A percentile compares a stretch with the other conserved stretches of the same genome.
Conservation (phyloP, 352 stramenopile genomes). For the Phytophthora multivora region DNA sequence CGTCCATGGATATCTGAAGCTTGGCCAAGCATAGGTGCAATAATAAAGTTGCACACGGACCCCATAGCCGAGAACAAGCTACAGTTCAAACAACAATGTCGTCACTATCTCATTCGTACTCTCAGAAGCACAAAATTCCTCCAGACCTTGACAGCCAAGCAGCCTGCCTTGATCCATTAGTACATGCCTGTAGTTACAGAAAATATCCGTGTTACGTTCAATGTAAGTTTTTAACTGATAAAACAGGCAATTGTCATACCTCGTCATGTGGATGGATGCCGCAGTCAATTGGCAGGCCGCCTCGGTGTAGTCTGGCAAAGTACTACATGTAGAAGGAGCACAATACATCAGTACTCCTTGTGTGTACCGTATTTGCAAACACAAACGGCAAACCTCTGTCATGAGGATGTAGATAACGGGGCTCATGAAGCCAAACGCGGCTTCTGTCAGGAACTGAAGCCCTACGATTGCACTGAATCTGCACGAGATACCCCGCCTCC, state of each 20-base stretch:
- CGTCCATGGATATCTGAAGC: conserved; percentile 76
- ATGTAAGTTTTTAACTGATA: too few relatives aligned
- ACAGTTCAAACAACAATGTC: neutral
- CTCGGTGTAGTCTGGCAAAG: conserved; percentile 67
- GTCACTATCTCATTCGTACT: neutral
- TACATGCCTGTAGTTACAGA: conserved; percentile 42
- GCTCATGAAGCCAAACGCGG: conserved; percentile 73
- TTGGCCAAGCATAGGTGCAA: conserved; percentile 74
- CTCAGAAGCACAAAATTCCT: neutral
- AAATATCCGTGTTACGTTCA: neutral
- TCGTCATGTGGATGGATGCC: conserved; percentile 46
- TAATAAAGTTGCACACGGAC: conserved; percentile 62
- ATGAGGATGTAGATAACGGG: conserved; percentile 75
- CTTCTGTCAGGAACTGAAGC: conserved; percentile 60
- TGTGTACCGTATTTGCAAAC: neutral
- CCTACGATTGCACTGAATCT: conserved; percentile 54
- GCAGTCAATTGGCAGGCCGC: conserved; percentile 65
- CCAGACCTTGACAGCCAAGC: conserved; percentile 70
- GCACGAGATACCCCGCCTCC: conserved; percentile 29
- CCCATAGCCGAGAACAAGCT: conserved; percentile 74
- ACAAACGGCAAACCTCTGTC: conserved; percentile 52
- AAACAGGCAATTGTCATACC: conserved; percentile 20
- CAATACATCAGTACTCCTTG: neutral
- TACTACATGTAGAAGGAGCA: conserved; percentile 54
- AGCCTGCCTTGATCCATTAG: conserved; percentile 68